A percentile compares a stretch with the other conserved stretches of the same genome.
Conservation (phyloP, 2,329 filamentous ascomycete genomes). For the Gaeumannomyces sp. region DNA sequence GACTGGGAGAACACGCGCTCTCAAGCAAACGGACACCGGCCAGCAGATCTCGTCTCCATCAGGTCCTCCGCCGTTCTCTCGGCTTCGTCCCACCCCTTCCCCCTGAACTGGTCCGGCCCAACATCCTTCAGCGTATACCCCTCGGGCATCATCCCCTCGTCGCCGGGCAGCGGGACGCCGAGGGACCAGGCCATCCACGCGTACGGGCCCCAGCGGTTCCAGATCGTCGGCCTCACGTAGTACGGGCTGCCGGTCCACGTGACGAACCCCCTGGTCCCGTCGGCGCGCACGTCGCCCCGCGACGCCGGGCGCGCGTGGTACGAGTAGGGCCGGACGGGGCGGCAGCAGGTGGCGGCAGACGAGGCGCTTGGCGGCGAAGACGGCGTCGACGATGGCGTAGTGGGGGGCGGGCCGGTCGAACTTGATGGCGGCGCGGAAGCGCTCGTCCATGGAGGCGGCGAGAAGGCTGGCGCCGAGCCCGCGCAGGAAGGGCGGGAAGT, state of each 20-base stretch:
- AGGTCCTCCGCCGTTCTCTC: conserved; percentile 3
- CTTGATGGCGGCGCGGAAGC: conserved; percentile 47
- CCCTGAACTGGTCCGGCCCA: conserved; percentile 51
- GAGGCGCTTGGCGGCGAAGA: conserved; percentile 43
- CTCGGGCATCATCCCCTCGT: conserved; percentile 34
- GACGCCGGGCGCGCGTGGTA: conserved; percentile 1
- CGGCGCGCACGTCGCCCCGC: conserved; percentile 3
- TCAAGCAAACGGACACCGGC: conserved; percentile 9
- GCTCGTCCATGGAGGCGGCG: conserved; percentile 56
- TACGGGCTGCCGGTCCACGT: conserved; percentile 40
- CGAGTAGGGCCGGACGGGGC: conserved; percentile 43
- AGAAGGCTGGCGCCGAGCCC: conserved; percentile 44
- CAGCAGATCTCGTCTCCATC: neutral
- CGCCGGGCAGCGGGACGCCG: conserved; percentile 41
- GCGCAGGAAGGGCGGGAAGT: conserved; percentile 40
- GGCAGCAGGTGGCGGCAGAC: conserved; percentile 51
- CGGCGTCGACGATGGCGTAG: conserved; percentile 32
- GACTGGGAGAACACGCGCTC: too few species aligned
- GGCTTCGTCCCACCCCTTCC: conserved; percentile 43
- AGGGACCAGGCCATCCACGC: conserved; percentile 40
- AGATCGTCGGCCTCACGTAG: conserved; percentile 54
- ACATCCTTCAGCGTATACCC: conserved; percentile 54
- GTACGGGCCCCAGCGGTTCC: conserved; percentile 56
- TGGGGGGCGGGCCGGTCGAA: conserved; percentile 52
- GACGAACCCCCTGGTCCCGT: conserved; percentile 31